These are phyloP conservation scores for Talaromyces piceae DNA, from an alignment of 2,329 filamentous ascomycete genomes.

Conservation along the genomic window DNA sequence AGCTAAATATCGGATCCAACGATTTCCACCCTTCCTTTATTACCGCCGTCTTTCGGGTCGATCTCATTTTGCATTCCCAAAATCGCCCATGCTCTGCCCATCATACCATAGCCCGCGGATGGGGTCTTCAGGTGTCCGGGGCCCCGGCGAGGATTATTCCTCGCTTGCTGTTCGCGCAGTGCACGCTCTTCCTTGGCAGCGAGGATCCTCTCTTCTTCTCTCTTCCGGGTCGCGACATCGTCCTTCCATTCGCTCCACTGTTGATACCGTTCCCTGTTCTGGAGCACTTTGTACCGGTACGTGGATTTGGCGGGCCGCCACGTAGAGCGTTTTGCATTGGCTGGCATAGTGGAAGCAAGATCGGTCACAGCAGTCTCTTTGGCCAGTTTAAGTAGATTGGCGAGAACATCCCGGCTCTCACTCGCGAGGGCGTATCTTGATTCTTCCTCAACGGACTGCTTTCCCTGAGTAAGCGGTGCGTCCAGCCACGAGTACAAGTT, in stretches of 20 bases:
- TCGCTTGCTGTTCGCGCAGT: conserved; percentile 20
- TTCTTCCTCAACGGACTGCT: conserved; percentile 21
- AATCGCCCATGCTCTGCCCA: conserved; percentile 35
- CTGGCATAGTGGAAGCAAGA: conserved; percentile 28
- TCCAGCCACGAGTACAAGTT: conserved; percentile 39
- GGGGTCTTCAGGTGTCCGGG: conserved; percentile 15
- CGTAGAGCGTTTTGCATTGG: conserved; percentile 21
- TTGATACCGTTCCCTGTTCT: conserved; percentile 40
- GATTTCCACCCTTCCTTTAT: conserved; percentile 7
- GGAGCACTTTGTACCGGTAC: conserved; percentile 36
- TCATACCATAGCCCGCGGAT: conserved; percentile 30
- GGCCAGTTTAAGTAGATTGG: conserved; percentile 36
- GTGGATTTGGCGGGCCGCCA: conserved; percentile 39
- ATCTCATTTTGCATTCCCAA: conserved; percentile 31
- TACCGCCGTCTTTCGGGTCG: conserved; percentile 17
- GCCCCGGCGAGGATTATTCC: conserved; percentile 15
- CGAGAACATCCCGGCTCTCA: conserved; percentile 37
- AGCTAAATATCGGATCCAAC: conserved; percentile 8
- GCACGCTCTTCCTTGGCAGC: conserved; percentile 26
- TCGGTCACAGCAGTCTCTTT: conserved; percentile 34
- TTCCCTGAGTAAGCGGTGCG: conserved; percentile 28
- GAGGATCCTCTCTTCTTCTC: conserved; percentile 30
- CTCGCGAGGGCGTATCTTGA: conserved; percentile 28
- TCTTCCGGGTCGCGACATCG: conserved; percentile 31
- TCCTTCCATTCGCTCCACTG: conserved; percentile 40